A percentile compares a stretch with the other conserved stretches of the same genome.
These are phyloP conservation scores for Torulaspora maleeae DNA, from an alignment of 805 yeast species.

Conservation along the genomic window DNA sequence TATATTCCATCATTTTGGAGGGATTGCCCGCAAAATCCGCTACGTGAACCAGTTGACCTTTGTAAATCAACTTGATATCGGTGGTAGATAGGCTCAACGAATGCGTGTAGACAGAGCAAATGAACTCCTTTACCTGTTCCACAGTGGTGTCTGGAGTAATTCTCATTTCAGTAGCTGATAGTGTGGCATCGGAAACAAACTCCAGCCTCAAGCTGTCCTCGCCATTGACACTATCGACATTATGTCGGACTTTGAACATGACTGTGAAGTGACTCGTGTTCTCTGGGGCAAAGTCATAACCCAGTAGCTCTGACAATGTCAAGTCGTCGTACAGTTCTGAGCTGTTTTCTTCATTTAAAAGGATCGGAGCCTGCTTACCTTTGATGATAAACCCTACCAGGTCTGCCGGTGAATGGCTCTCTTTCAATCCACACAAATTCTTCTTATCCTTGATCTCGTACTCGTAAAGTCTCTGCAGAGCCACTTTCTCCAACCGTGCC, in stretches of 20 bases:
- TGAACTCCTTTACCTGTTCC: conserved; percentile 26
- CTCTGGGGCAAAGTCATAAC: conserved; percentile 36
- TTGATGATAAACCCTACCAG: conserved; percentile 22
- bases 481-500: conserved; percentile 17
- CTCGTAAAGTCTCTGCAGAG: conserved; percentile 15
- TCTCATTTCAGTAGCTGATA: conserved; percentile 22
- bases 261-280: conserved; percentile 29
- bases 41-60: conserved; percentile 24
- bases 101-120: conserved; percentile 26
- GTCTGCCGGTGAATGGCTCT: conserved; percentile 18
- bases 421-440: conserved; percentile 16
- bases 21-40: conserved; percentile 21
- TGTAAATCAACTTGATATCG: conserved; percentile 29
- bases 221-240: conserved; percentile 4
- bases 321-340: conserved; percentile 18
- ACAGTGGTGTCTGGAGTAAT: conserved; percentile 26
- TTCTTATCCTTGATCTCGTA: conserved; percentile 15
- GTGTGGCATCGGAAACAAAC: conserved; percentile 25
- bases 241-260: conserved; percentile 29
- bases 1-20: conserved; percentile 17
- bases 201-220: conserved; percentile 17
- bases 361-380: conserved; percentile 19
- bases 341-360: conserved; percentile 14
- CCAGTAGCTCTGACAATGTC: conserved; percentile 29
- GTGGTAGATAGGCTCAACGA: conserved; percentile 18